Evolutionary conservation across 169 alveolate species (phyloP).

Genomic region (Plasmodium coatneyi): DNA sequence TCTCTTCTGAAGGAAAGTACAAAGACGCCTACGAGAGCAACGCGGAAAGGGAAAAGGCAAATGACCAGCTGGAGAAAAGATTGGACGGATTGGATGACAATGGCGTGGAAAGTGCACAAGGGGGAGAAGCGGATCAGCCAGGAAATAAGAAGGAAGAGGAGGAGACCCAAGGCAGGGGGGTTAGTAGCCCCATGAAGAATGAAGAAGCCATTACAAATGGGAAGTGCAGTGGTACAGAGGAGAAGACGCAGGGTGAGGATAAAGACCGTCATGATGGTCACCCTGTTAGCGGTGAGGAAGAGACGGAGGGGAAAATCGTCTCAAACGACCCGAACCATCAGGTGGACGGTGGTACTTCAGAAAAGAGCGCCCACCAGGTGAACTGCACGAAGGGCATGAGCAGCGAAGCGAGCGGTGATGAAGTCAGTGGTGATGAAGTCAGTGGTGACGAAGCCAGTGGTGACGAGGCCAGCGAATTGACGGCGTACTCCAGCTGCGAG

Average conservation of each 20-base stretch:
- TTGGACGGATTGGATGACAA: neutral
- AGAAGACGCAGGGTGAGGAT: neutral
- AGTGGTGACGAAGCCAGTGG: neutral
- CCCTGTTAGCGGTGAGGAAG: neutral
- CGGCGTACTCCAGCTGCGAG: constrained; percentile 25
- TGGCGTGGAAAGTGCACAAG: neutral
- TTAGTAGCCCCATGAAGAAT: neutral
- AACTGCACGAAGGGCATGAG: neutral
- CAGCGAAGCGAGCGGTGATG: neutral
- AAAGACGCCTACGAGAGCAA: constrained; percentile 20
- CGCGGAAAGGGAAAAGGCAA: neutral
- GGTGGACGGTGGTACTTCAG: neutral
- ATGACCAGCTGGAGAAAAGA: constrained; percentile 3
- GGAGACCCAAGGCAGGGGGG: neutral
- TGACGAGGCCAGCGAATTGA: neutral
- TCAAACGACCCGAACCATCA: neutral
- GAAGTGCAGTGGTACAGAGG: neutral
- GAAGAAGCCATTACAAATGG: neutral
- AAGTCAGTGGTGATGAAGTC: neutral
- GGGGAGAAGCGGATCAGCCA: neutral
- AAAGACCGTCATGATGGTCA: neutral
- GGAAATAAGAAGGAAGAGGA: neutral
- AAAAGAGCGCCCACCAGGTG: neutral
- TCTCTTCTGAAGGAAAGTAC: neutral
- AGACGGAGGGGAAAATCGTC: neutral